A percentile compares a stretch with the other conserved stretches of the same genome.
Conservation (phyloP, 768 basidiomycete genomes). For the Gloeopeniophorella convolvens region DNA sequence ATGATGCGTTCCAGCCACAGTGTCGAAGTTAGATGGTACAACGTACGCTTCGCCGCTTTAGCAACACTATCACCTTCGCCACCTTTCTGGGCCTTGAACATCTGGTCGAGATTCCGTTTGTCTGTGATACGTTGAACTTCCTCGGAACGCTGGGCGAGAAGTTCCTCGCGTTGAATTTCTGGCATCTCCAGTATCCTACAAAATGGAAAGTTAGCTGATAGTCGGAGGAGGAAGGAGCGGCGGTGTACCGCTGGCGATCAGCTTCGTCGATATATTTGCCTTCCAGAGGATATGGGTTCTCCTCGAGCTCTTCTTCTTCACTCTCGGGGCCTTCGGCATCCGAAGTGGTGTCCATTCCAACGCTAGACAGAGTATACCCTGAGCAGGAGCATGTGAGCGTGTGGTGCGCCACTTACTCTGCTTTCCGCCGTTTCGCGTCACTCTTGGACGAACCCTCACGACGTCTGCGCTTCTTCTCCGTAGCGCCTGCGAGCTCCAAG, state of each 20-base stretch:
- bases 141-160: slow-evolving; percentile 73
- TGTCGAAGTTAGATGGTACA: background rate
- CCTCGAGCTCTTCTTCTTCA: slow-evolving; percentile 47
- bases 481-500: slow-evolving; percentile 70
- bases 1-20: background rate
- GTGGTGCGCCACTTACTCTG: slow-evolving; percentile 47
- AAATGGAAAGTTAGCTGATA: slow-evolving; percentile 8
- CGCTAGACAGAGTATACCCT: background rate
- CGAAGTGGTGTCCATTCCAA: slow-evolving; percentile 28
- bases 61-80: slow-evolving; percentile 53
- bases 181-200: slow-evolving; percentile 69
- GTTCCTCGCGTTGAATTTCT: slow-evolving; percentile 86
- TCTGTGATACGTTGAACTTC: slow-evolving; percentile 73
- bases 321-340: slow-evolving; percentile 56
- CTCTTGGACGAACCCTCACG: slow-evolving; percentile 40
- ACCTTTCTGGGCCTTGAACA: slow-evolving; percentile 61
- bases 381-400: background rate
- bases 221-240: slow-evolving; percentile 18
- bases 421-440: slow-evolving; percentile 59
- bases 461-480: slow-evolving; percentile 59
- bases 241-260: slow-evolving; percentile 67
- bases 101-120: slow-evolving; percentile 61
- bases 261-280: slow-evolving; percentile 84
- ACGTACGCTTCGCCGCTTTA: slow-evolving; percentile 72
- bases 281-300: slow-evolving; percentile 82